Evolutionary conservation across 1,139 yeast species (phyloP).

Genomic region (Tardiomyces digboiensis): DNA sequence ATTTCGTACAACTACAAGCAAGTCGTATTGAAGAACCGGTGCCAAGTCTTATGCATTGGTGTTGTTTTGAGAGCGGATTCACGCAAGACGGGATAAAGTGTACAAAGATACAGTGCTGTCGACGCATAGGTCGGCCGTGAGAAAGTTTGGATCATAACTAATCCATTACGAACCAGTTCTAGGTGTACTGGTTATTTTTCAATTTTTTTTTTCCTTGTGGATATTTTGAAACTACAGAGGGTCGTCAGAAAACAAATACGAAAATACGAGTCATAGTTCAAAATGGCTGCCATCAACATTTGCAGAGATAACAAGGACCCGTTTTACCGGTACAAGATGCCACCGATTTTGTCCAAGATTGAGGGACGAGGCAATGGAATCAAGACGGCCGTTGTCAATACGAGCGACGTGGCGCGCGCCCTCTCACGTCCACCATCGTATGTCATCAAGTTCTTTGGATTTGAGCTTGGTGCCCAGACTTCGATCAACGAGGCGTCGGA

Average conservation of each 20-base stretch:
- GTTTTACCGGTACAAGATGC: constrained; percentile 99
- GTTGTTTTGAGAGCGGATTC: constrained; percentile 5
- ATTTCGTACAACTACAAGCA: no score
- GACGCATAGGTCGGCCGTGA: background rate
- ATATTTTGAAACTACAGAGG: no score
- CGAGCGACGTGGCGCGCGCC: constrained; percentile 91
- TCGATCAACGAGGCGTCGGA: constrained; percentile 70
- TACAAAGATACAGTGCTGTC: background rate
- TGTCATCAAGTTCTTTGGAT: constrained; percentile 89
- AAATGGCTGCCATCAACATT: constrained; percentile 84
- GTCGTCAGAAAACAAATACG: no score
- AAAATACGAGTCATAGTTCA: no score
- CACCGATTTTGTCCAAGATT: constrained; percentile 91
- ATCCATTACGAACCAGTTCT: no score
- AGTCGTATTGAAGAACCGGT: background rate
- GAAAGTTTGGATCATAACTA: background rate
- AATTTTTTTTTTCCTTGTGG: no score
- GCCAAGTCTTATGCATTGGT: constrained; percentile 15
- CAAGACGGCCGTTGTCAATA: constrained; percentile 87
- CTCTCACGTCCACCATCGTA: constrained; percentile 88
- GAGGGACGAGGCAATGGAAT: constrained; percentile 99
- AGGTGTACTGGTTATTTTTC: no score
- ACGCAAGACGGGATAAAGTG: background rate
- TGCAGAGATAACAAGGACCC: constrained; percentile 98
- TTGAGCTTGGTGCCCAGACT: constrained; percentile 96